A percentile compares a stretch with the other conserved stretches of the same genome.
Conservation (phyloP, 148 eudicot species). For the Rhododendron mucronatum region DNA sequence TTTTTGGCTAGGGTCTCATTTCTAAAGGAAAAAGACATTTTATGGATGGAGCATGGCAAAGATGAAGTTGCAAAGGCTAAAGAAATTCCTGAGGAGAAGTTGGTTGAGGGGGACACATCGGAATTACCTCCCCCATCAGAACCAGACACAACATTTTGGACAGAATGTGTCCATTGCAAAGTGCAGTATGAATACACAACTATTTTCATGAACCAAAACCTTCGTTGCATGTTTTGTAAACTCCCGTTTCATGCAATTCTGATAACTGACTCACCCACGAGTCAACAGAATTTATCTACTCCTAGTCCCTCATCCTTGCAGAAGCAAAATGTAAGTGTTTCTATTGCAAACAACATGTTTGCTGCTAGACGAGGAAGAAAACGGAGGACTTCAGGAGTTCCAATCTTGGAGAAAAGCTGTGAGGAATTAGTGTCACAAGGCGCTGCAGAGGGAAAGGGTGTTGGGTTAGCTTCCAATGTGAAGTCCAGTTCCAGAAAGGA, state of each 20-base stretch:
- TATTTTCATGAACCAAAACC: conserved; percentile 45
- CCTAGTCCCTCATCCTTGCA: neutral
- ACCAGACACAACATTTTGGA: no score
- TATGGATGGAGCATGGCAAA: no score
- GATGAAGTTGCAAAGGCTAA: no score
- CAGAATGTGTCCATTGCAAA: no score
- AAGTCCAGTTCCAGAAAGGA: neutral
- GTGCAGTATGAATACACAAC: no score
- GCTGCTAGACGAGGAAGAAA: neutral
- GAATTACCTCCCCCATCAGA: no score
- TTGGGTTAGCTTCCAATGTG: neutral
- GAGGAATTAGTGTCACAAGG: conserved; percentile 22
- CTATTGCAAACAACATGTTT: neutral
- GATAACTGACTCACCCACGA: conserved; percentile 33
- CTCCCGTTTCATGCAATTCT: conserved; percentile 45
- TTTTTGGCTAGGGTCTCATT: no score
- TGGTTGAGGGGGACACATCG: no score
- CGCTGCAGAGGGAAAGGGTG: neutral
- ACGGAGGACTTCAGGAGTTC: conserved; percentile 10
- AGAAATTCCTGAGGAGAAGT: no score
- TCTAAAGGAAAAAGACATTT: no score
- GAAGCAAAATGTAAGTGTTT: neutral
- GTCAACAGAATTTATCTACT: neutral
- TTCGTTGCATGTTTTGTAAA: conserved; percentile 47
- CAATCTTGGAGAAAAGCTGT: conserved; percentile 34